These are phyloP conservation scores for Coemansia sp. DNA, from an alignment of 192 early-diverging fungal species.

Conservation along the genomic window DNA sequence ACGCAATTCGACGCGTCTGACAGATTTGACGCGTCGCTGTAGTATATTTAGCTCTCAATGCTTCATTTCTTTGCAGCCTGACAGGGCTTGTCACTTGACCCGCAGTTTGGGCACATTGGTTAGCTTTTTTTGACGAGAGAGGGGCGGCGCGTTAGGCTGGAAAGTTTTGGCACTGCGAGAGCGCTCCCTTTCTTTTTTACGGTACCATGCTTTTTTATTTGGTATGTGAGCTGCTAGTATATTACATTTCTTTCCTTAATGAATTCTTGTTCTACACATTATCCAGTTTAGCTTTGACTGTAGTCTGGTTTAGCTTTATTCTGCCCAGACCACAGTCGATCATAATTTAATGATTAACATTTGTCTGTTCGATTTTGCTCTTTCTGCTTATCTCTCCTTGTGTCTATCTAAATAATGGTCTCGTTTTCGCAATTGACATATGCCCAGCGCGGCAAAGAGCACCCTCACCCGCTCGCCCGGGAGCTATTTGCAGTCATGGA, in stretches of 20 bases:
- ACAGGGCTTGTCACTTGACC: neutral
- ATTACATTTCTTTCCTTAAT: neutral
- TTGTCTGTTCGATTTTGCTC: neutral
- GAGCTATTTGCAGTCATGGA: slow-evolving; percentile 80
- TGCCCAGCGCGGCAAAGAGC: slow-evolving; percentile 61
- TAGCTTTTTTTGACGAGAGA: slow-evolving; percentile 3
- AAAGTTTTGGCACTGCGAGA: slow-evolving; percentile 11
- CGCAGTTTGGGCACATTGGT: neutral
- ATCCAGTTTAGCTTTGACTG: neutral
- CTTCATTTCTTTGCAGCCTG: neutral
- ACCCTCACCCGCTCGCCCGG: slow-evolving; percentile 73
- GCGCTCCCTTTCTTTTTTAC: slow-evolving; percentile 11
- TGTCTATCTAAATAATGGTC: slow-evolving; percentile 19
- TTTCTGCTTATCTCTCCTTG: neutral
- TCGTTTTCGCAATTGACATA: slow-evolving; percentile 57
- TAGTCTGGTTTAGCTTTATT: neutral
- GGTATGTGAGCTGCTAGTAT: neutral
- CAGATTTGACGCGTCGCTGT: neutral
- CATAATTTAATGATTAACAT: neutral
- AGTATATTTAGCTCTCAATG: slow-evolving; percentile 6
- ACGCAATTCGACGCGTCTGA: neutral
- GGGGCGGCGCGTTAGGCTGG: slow-evolving; percentile 14
- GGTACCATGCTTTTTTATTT: slow-evolving; percentile 1
- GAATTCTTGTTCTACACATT: neutral
- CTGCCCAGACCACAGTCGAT: neutral